Evolutionary conservation across 208 protist genomes (phyloP), one percentile per base, ranked within the genome.

Genomic region (Acanthamoeba royreba): DNA sequence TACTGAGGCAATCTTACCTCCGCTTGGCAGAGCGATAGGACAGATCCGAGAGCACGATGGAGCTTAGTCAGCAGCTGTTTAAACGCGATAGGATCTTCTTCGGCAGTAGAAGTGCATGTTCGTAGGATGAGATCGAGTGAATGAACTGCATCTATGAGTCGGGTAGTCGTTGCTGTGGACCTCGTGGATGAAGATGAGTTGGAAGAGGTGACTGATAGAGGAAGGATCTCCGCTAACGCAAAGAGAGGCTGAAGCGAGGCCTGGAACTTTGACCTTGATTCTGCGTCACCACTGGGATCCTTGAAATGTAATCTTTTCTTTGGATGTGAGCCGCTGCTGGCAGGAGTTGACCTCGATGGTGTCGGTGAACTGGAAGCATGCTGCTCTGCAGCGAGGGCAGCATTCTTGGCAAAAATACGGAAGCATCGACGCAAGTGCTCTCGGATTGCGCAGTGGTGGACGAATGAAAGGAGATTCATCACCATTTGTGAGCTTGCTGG

Each of bases 121-220:
- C 74, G 74, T 28, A 85, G 74, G 74, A 85, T 85, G n/a, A 85
- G 53, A 28, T 85, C 38, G 4, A 85, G 43, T 45, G 74, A 85
- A 19, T 85, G 74, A 1, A 53, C 43, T 9, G 43, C 74, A 8
- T 85, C 74, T 8, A 49, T 45, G 19, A 85, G 74, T 45, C 22
- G 33, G 40, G n/a, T 4, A 22, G 28, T 31, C n/a, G 4, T 53
- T 4, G 33, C 38, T 22, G 33, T 25, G 8, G 74, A 31, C 13
- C 11, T 1, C 0, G 33, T 22, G 9, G 22, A 7, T 28, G 25
- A 19, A 25, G 74, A 19, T 8, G n/a, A n/a, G n/a, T n/a, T n/a
- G n/a, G n/a, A n/a, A n/a, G n/a, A n/a, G n/a, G n/a, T n/a, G n/a
- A n/a, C n/a, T n/a, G 43, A 53, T 4, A 53, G 74, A 2, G 43